These are phyloP conservation scores for Candida oleophila DNA, from an alignment of 805 yeast species.

Conservation along the genomic window DNA sequence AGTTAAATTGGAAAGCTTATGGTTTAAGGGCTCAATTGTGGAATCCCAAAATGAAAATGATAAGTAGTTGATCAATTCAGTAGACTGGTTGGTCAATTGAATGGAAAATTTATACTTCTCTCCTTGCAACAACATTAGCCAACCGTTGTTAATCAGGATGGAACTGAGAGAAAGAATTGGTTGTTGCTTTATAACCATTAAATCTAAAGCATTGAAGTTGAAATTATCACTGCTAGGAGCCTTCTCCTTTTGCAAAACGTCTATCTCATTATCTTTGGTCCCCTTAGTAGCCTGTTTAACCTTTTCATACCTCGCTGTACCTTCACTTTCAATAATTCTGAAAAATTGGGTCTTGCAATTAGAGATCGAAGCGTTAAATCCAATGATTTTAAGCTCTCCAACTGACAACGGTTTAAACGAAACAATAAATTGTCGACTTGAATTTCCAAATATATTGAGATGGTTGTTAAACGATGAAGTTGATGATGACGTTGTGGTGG, in stretches of 20 bases:
- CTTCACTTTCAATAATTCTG: conserved; percentile 34
- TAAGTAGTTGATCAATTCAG: conserved; percentile 53
- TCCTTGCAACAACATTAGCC: conserved; percentile 80
- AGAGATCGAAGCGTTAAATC: conserved; percentile 50
- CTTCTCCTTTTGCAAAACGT: neutral
- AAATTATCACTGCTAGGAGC: conserved; percentile 2
- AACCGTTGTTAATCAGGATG: conserved; percentile 56
- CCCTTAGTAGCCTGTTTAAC: neutral
- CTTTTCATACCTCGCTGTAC: conserved; percentile 4
- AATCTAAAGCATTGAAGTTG: conserved; percentile 22
- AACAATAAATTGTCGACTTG: conserved; percentile 38
- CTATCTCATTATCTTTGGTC: neutral
- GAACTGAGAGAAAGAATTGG: conserved; percentile 58
- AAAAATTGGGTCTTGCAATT: conserved; percentile 51
- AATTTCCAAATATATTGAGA: conserved; percentile 6
- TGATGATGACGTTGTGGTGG: neutral
- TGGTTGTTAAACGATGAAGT: neutral
- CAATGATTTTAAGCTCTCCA: conserved; percentile 51
- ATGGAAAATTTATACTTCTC: conserved; percentile 55
- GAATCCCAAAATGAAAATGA: conserved; percentile 71
- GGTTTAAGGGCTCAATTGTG: conserved; percentile 61
- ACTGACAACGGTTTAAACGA: conserved; percentile 47
- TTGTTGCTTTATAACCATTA: conserved; percentile 46
- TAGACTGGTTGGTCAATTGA: conserved; percentile 56
- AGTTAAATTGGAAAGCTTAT: conserved; percentile 40